Base-by-base conservation (phyloP, 2,329 filamentous ascomycete species). In the Neurospora sp. region DNA sequence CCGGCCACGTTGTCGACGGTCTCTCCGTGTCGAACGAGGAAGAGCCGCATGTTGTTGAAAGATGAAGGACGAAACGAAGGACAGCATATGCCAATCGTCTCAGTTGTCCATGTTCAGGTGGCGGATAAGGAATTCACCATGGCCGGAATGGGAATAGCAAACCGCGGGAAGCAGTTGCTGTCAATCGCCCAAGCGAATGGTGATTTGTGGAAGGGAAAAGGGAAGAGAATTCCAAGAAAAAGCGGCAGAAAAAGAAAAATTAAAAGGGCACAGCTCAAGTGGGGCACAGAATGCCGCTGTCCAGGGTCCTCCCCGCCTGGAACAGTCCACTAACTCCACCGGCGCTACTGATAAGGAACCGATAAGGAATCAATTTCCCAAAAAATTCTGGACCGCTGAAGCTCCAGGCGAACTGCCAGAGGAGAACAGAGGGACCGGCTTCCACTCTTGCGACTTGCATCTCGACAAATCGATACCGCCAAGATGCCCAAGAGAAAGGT, bases 1-100 rank as follows among this genome's bases (percentile, higher is more conserved):
- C 89, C 87, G 52, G 90, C 91, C 70, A 96, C 90, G 79, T 97
- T 97, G 81, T 97, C 92, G 73, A 96, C 91, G 17, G 92, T 95
- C 82, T 97, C 93, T 77, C 90, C 93, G 83, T 97, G 93, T 70
- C 93, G 89, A 76, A 97, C 88, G 75, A 97, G 85, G 76, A 93
- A 88, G 69, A 97, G 79, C 77, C 84, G 85, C 86, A 91, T 87
- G 28, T 36, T 37, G 15, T 17, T 36, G 23, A 36, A 10, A 38
- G n/a, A 62, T 36, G 28, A 6, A 36, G 3, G 52, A 62, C 28
- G 28, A 33, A 17, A 62, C 52, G 52, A 62, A 17, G 8, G 52
- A 62, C 52, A 62, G 52, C 52, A 62, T 62, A 62, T 62, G 52
- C 15, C 52, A 36, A 11, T 62, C 52, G 52, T 36, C 28, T 28